Conservation (phyloP, 441 rosid genomes). For the Erodium chrysanthum region DNA sequence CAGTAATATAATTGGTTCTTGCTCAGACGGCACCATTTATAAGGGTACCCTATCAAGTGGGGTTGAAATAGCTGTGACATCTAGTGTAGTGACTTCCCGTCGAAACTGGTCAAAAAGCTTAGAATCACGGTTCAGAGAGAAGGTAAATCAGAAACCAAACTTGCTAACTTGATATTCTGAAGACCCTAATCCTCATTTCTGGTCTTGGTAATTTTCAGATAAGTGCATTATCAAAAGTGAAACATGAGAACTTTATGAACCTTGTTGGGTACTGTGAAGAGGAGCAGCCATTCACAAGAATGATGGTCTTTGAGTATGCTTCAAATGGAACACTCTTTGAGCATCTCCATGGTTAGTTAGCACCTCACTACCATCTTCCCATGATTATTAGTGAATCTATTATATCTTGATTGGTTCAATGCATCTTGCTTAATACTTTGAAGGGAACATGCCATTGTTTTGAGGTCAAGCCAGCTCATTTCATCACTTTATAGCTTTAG, state of each 20-base stretch:
- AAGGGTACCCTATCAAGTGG: slow-evolving; percentile 91
- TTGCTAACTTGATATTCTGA: background rate
- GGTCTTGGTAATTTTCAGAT: slow-evolving; percentile 39
- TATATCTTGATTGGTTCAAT: background rate
- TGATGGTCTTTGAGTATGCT: slow-evolving; percentile 92
- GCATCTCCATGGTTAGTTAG: slow-evolving; percentile 91
- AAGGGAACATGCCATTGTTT: too few species aligned
- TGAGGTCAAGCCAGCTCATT: background rate
- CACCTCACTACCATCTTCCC: slow-evolving; percentile 10
- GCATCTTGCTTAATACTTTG: too few species aligned
- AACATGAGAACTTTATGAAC: slow-evolving; percentile 85
- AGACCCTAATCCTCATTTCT: slow-evolving; percentile 1
- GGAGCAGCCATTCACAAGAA: slow-evolving; percentile 70
- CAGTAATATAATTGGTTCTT: slow-evolving; percentile 78
- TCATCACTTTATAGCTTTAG: background rate
- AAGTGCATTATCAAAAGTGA: slow-evolving; percentile 60
- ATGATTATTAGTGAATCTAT: background rate
- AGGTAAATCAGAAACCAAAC: slow-evolving; percentile 36
- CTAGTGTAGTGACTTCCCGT: slow-evolving; percentile 37
- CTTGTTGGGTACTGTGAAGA: slow-evolving; percentile 80
- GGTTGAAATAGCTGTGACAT: slow-evolving; percentile 76
- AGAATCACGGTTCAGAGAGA: slow-evolving; percentile 61
- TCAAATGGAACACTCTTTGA: slow-evolving; percentile 90
- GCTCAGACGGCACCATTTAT: slow-evolving; percentile 55
- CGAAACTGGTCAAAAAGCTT: slow-evolving; percentile 53